Conservation (phyloP, 2,329 filamentous ascomycete species). For the Fusarium penzigii region DNA sequence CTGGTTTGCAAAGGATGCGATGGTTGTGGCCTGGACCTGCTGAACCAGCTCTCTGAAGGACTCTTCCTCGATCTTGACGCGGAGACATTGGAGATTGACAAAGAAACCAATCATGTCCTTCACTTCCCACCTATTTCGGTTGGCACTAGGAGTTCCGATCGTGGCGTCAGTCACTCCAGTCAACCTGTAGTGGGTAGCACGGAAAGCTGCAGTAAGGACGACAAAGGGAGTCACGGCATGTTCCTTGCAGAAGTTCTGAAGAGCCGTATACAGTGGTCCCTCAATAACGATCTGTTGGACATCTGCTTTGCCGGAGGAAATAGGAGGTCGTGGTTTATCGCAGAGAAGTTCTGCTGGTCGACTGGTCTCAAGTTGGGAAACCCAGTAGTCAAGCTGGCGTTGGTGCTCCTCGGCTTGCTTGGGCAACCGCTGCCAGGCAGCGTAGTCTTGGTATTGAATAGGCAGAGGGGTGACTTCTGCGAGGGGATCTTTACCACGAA, state of each 20-base stretch:
- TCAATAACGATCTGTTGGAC: slow-evolving; percentile 8
- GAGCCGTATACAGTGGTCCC: slow-evolving; percentile 1
- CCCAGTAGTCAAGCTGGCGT: slow-evolving; percentile 27
- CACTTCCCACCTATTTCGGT: slow-evolving; percentile 16
- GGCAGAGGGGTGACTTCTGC: slow-evolving; percentile 12
- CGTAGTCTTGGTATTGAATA: slow-evolving; percentile 30
- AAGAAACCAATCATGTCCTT: slow-evolving; percentile 28
- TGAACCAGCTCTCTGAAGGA: slow-evolving; percentile 15
- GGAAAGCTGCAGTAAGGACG: slow-evolving; percentile 27
- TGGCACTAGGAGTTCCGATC: slow-evolving; percentile 22
- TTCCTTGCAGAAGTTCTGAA: slow-evolving; percentile 10
- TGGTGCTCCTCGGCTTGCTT: slow-evolving; percentile 15
- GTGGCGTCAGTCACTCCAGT: slow-evolving; percentile 25
- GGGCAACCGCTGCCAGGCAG: slow-evolving; percentile 24
- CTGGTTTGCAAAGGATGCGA: slow-evolving; percentile 20
- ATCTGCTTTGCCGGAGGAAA: slow-evolving; percentile 13
- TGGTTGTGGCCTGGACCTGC: slow-evolving; percentile 14
- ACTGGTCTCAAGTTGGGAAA: slow-evolving; percentile 13
- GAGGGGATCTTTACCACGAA: not conserved
- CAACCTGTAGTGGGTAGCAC: slow-evolving; percentile 27
- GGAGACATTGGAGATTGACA: slow-evolving; percentile 29
- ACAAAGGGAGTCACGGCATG: slow-evolving; percentile 9
- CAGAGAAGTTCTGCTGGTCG: slow-evolving; percentile 16
- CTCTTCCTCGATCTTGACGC: slow-evolving; percentile 16
- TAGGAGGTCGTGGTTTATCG: slow-evolving; percentile 16